Evolutionary conservation across 371 early-diverging fungal genomes (phyloP), one percentile per base, ranked within the genome.

Genomic region (Mortierella sp.): DNA sequence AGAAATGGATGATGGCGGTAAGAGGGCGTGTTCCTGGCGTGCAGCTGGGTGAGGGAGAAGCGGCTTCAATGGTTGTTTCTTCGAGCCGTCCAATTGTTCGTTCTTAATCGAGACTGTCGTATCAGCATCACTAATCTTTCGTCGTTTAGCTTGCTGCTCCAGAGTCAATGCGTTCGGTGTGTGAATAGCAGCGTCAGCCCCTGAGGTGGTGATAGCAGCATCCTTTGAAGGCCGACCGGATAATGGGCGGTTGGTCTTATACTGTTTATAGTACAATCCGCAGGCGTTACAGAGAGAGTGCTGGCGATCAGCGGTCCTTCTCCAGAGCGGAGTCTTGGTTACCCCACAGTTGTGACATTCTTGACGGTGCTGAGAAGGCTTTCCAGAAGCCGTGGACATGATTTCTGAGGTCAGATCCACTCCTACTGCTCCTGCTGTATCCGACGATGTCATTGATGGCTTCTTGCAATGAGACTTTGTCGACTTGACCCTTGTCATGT

Each of bases 281-380:
- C 95, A 94, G 3, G 95, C 93, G 72, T 94, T 94, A 71, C 93
- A 94, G 19, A 94, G 83, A 13, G 87, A 86, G 60, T 93, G 91
- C 29, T 80, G 80, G 22, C 90, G 83, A 67, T 93, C 93, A 13
- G 86, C 84, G 27, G 93, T 92, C n/a, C 92, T 82, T 27, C 93
- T 84, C 95, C 95, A 93, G 17, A 94, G 82, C 40, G 95, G 94
- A 16, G 93, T 93, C 71, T 85, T 86, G 60, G 88, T 92, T 10
- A 91, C 91, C 40, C 87, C 86, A 67, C 93, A 94, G 70, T 94
- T 94, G 80, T 78, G 86, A 68, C 95, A 94, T 58, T 87, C 87
- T 16, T 92, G 73, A 50, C 91, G 88, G 53, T 91, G 57, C 28
- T 5, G 9, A 57, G 39, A 39, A 27, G 16, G 9, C 17, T n/a